These are phyloP conservation scores for Penicillium aurantiogriseum DNA, from an alignment of 2,329 filamentous ascomycete species.

Conservation along the genomic window DNA sequence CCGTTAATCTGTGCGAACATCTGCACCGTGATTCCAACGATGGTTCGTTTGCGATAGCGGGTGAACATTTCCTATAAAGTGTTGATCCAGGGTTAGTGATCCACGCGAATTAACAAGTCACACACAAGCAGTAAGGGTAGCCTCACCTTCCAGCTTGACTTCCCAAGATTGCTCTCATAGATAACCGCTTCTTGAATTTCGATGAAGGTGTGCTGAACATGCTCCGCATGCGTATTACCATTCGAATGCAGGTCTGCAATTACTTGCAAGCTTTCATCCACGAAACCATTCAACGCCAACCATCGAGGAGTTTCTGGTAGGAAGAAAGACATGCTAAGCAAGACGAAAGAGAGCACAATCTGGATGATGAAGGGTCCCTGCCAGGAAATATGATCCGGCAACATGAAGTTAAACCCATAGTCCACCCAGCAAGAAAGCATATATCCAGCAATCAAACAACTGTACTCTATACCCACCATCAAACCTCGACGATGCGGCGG, in stretches of 20 bases:
- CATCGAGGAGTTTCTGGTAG: constrained; percentile 43
- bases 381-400: constrained; percentile 36
- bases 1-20: constrained; percentile 46
- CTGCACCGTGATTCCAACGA: constrained; percentile 43
- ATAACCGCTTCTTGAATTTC: constrained; percentile 42
- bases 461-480: constrained; percentile 44
- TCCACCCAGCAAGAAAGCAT: constrained; percentile 44
- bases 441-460: constrained; percentile 38
- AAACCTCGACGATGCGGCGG: constrained; percentile 26
- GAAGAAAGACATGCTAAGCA: constrained; percentile 39
- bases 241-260: constrained; percentile 43
- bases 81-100: background rate
- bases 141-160: constrained; percentile 34
- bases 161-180: constrained; percentile 37
- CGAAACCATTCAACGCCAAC: constrained; percentile 44
- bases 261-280: constrained; percentile 41
- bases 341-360: constrained; percentile 33
- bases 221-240: constrained; percentile 35
- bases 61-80: constrained; percentile 43
- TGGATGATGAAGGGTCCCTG: constrained; percentile 33
- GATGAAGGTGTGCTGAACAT: constrained; percentile 39
- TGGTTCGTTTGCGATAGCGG: constrained; percentile 43
- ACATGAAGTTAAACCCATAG: constrained; percentile 39
- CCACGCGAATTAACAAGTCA: background rate
- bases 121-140: background rate